Base-by-base conservation (phyloP, 345 rosid species). In the Linum usitatissimum region DNA sequence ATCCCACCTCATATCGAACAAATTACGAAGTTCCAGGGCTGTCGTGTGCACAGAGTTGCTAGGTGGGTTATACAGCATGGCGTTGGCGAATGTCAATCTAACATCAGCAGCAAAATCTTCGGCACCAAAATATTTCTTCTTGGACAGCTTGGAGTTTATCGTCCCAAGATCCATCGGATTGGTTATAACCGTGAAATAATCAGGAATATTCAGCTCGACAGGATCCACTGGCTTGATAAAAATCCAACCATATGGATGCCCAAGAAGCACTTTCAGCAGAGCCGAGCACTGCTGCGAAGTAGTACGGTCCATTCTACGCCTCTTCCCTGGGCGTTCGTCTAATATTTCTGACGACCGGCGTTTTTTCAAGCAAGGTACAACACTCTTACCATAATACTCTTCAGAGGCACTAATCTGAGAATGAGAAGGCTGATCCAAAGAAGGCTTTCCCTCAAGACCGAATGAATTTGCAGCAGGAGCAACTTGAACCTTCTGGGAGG, bases 121-220 rank as follows among this genome's bases (percentile, higher is more conserved):
- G 0, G 64, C 20, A 31, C 60, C 74, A 49, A 3, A 23, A 63
- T 92, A 92, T 21, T 13, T 30, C 57, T 77, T 83, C 62, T 73
- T 85, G 55, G 61, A 71, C 69, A 90, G 73, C 57, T 78, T 88
- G 1, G 70, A 84, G 53, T 74, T 84, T 14, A 92, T 62, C 9
- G 98, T 88, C 42, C 96, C 96, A 49, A 92, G 64, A 79, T 92
- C 98, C 98, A 92, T 92, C 10, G 98, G 98, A 30, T 75, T 61
- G 1, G 76, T 57, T 63, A 92, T 77, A 17, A 92, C 69, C 38
- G 81, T 64, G 71, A 92, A 92, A 68, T 88, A 92, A 75, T 92
- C 98, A 14, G 96, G 98, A 71, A 92, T 81, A 6, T 65, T 64
- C 66, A 88, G 21, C 18, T 59, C 53, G 13, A 77, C 80, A 6